Conservation (phyloP, 352 stramenopile genomes). For the Phytophthora tubulina region DNA sequence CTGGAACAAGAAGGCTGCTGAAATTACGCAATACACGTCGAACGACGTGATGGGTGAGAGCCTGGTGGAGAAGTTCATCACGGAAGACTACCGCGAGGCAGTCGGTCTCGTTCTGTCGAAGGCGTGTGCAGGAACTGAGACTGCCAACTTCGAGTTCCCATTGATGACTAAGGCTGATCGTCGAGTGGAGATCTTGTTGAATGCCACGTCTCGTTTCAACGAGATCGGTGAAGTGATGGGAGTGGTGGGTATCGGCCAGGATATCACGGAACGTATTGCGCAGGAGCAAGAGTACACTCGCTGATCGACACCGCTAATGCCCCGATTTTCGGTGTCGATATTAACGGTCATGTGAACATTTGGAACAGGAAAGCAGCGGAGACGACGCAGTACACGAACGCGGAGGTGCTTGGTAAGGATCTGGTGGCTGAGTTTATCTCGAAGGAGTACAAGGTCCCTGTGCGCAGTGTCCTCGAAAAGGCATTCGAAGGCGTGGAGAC, state of each 20-base stretch:
- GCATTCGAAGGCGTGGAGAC: slow-evolving; percentile 21
- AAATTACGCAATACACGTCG: slow-evolving; percentile 66
- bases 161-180: slow-evolving; percentile 27
- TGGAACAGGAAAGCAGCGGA: slow-evolving; percentile 83
- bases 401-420: slow-evolving; percentile 59
- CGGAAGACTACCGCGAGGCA: slow-evolving; percentile 34
- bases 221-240: slow-evolving; percentile 26
- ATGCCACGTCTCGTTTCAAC: slow-evolving; percentile 25
- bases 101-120: slow-evolving; percentile 30
- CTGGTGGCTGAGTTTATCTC: slow-evolving; percentile 56
- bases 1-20: slow-evolving; percentile 71
- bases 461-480: slow-evolving; percentile 26
- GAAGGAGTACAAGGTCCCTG: slow-evolving; percentile 45
- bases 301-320: slow-evolving; percentile 68
- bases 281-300: slow-evolving; percentile 79
- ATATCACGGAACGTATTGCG: slow-evolving; percentile 82
- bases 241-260: slow-evolving; percentile 52
- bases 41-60: slow-evolving; percentile 49
- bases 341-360: slow-evolving; percentile 69
- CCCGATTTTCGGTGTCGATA: slow-evolving; percentile 83
- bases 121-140: slow-evolving; percentile 18
- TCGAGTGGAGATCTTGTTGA: slow-evolving; percentile 28
- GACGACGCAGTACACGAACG: slow-evolving; percentile 49
- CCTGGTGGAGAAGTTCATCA: slow-evolving; percentile 45
- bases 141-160: slow-evolving; percentile 37